Percentiles rank a stretch among this genome's conserved stretches.
These are phyloP conservation scores for Suillus ampliporus DNA, from an alignment of 768 basidiomycete species.

Conservation along the genomic window DNA sequence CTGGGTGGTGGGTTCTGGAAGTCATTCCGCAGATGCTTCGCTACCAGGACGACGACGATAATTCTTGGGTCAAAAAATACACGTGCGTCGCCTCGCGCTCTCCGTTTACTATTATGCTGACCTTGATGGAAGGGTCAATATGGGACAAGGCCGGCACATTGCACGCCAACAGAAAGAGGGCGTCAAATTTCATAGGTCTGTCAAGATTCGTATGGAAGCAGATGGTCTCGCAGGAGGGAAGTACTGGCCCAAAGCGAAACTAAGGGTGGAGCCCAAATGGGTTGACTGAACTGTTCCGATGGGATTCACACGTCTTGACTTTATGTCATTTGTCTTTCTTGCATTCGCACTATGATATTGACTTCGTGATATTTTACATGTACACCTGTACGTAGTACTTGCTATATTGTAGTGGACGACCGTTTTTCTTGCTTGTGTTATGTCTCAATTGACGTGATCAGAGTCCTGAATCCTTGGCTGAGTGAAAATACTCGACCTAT, in stretches of 20 bases:
- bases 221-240: constrained; percentile 33
- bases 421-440: not conserved
- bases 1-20: constrained; percentile 73
- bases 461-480: too few species aligned
- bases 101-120: not conserved
- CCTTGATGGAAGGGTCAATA: constrained; percentile 35
- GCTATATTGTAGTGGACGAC: not conserved
- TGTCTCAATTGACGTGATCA: too few species aligned
- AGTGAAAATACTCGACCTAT: not conserved
- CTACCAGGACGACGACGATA: constrained; percentile 32
- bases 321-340: not conserved
- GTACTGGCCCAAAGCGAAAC: constrained; percentile 49
- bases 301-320: not conserved
- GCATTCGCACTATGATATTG: too few species aligned
- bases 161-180: constrained; percentile 43
- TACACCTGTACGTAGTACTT: not conserved
- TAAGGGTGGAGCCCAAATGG: constrained; percentile 45
- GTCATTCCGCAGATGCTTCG: constrained; percentile 44
- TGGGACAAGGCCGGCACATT: constrained; percentile 47
- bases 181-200: constrained; percentile 52
- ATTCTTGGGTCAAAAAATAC: constrained; percentile 17
- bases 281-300: constrained; percentile 36
- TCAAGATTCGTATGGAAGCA: constrained; percentile 58
- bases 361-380: not conserved
- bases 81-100: constrained; percentile 22